These are phyloP conservation scores for Kickxella alabastrina DNA, from an alignment of 192 early-diverging fungal genomes.

Conservation along the genomic window DNA sequence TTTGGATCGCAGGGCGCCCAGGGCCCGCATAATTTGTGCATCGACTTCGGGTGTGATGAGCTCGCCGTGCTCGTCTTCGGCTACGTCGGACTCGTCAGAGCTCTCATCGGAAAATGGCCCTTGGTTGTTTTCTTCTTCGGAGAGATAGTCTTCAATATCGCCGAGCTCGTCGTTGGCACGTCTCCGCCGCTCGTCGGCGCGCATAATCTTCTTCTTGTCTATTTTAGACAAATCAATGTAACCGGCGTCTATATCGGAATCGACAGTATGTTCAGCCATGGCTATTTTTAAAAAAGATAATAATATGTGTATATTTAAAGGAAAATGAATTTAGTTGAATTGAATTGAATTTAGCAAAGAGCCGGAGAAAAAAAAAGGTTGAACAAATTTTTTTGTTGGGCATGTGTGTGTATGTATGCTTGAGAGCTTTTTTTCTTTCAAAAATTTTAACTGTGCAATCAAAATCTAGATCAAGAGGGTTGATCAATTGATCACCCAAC, in stretches of 20 bases:
- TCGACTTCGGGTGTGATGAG: conserved; percentile 87
- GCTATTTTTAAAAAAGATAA: too few species aligned
- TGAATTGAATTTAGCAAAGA: too few species aligned
- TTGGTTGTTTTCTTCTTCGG: conserved; percentile 27
- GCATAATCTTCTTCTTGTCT: conserved; percentile 38
- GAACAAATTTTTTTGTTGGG: too few species aligned
- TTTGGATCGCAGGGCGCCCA: conserved; percentile 70
- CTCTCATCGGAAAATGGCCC: conserved; percentile 20
- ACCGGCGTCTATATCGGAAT: background rate
- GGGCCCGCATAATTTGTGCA: conserved; percentile 90
- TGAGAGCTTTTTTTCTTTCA: too few species aligned
- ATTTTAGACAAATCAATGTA: conserved; percentile 23
- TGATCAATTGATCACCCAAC: too few species aligned
- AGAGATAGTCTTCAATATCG: background rate
- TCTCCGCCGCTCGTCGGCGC: conserved; percentile 38
- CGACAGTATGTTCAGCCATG: conserved; percentile 4
- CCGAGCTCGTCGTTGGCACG: conserved; percentile 40
- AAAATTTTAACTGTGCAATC: too few species aligned
- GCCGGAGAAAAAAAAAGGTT: too few species aligned
- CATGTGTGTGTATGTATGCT: too few species aligned
- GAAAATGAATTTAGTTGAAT: background rate
- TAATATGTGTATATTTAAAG: too few species aligned
- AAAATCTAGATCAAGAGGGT: too few species aligned
- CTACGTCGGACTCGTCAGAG: conserved; percentile 59
- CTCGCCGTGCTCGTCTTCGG: conserved; percentile 75